Conservation (phyloP, 2,329 filamentous ascomycete genomes). For the Proliferodiscus dingleyae region DNA sequence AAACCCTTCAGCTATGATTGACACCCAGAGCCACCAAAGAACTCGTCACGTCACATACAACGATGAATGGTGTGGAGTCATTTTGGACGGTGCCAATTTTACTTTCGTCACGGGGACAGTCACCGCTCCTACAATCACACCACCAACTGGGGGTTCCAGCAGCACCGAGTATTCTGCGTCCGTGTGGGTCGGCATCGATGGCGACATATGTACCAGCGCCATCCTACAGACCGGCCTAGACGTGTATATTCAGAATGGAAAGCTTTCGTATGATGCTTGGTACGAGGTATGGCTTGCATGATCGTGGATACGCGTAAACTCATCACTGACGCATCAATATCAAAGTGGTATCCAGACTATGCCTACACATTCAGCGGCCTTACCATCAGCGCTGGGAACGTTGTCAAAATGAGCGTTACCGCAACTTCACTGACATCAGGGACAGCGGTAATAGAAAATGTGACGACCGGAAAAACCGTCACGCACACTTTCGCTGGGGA, state of each 20-base stretch:
- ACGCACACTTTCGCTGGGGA: slow-evolving; percentile 36
- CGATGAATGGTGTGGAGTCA: neutral
- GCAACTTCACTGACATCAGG: slow-evolving; percentile 37
- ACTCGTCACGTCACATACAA: neutral
- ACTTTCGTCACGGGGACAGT: neutral
- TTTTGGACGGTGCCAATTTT: neutral
- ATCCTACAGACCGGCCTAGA: slow-evolving; percentile 53
- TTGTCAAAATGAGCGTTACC: slow-evolving; percentile 20
- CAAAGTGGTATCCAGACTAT: slow-evolving; percentile 41
- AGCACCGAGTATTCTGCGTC: neutral
- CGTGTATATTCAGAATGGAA: slow-evolving; percentile 36
- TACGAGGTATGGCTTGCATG: no score
- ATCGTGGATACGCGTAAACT: no score
- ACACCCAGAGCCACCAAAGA: neutral
- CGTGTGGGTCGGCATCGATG: slow-evolving; percentile 48
- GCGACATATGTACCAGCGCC: slow-evolving; percentile 46
- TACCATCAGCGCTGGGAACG: slow-evolving; percentile 39
- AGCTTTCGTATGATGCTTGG: slow-evolving; percentile 47
- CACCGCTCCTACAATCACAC: neutral
- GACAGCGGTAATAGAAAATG: slow-evolving; percentile 41
- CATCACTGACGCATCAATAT: no score
- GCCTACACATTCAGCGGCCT: slow-evolving; percentile 29
- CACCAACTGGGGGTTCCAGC: neutral
- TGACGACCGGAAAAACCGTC: slow-evolving; percentile 39
- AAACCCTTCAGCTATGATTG: neutral